Base-by-base conservation (phyloP, 305 asterid genomes). In the Fraxinus baroniana region DNA sequence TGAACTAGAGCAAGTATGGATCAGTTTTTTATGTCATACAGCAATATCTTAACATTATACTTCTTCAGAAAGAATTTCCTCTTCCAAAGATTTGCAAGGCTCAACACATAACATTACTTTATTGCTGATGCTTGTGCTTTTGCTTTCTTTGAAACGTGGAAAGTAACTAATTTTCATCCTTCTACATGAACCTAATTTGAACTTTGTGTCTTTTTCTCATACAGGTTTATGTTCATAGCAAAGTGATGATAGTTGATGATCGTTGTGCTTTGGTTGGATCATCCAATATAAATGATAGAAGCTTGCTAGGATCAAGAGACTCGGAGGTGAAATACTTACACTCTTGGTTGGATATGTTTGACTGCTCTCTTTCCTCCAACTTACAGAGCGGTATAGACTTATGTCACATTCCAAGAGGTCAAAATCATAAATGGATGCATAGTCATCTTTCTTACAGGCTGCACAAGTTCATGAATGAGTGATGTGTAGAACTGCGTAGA, bases 301-400 rank as follows among this genome's bases (percentile, higher is more conserved):
- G 99, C 86, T 91, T 95, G 86, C 93, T 95, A 83, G 99, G 99
- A 68, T 93, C 98, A 78, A 91, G 98, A 88, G 99, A 95, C 83
- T 93, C 98, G 20, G 99, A 94, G 94, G 99, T 95, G 79, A 85
- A 85, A 62, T 81, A 49, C 41, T 78, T 66, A 72, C 76, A 78
- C 46, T 64, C 36, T 68, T 76, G 37, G 75, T 80, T 80, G 60
- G 66, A 77, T 77, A 71, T 15, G 74, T 35, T 22, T 80, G 57
- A 52, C 24, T 73, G 60, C 41, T 72, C 12, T 80, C 18, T 80
- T 79, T 79, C 46, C 39, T 76, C 79, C 62, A 44, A 37, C 30
- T 44, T 41, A 44, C 20, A 24, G 66, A 62, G 0, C 7, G 6
- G 33, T 62, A 24, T 62, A 62, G 72, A 62, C 32, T 49, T 62